phyloP scores from a whole-genome alignment of 2,329 filamentous ascomycete genomes.

The Sporothrix inflata region DNA sequence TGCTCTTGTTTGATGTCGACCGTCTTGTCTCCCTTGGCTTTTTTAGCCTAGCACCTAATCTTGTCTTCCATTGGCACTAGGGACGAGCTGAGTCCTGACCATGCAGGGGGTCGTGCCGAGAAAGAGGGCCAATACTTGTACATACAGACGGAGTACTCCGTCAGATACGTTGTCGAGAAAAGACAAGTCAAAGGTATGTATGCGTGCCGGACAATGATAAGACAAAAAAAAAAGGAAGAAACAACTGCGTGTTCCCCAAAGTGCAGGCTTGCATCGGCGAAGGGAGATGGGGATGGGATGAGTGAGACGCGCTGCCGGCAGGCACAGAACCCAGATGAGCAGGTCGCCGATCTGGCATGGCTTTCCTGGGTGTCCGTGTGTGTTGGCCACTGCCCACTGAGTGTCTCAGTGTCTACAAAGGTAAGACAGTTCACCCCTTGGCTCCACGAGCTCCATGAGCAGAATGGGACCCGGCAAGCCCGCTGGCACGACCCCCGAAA shows the following conservation, averaged over 20 bases:
- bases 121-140: background rate
- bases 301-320: conserved; percentile 1
- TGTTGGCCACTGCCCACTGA: background rate
- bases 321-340: background rate
- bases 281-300: background rate
- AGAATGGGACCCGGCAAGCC: background rate
- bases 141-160: background rate
- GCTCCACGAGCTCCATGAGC: background rate
- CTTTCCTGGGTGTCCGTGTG: background rate
- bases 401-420: background rate
- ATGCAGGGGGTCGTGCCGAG: background rate
- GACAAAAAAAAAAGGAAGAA: no score
- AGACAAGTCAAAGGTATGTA: no score
- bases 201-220: no score
- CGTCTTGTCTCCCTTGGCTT: background rate
- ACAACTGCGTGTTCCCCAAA: background rate
- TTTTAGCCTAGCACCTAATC: background rate
- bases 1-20: background rate
- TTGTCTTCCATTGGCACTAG: conserved; percentile 8
- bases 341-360: conserved; percentile 1
- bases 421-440: background rate
- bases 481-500: conserved; percentile 13
- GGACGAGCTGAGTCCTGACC: background rate
- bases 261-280: background rate
- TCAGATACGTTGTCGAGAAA: background rate